phyloP scores from a whole-genome alignment of 306 rosid genomes.

The Crataegus laevigata region DNA sequence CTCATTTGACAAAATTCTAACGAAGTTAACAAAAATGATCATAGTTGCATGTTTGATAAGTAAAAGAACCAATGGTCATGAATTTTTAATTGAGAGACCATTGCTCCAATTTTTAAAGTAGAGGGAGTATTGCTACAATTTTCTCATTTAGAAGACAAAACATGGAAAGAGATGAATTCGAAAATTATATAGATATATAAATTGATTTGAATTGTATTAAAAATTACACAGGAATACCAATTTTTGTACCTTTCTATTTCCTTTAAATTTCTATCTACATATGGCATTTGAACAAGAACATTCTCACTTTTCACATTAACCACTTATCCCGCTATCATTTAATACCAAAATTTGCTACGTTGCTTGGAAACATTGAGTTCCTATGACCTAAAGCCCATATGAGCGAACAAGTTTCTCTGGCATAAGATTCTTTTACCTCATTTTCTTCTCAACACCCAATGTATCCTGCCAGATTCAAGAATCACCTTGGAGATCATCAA shows the following conservation, averaged over 20 bases:
- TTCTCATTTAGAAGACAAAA: neutral
- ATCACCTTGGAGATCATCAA: conserved; percentile 20
- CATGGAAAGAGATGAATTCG: neutral
- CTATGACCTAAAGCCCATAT: conserved; percentile 19
- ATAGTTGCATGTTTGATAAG: no score
- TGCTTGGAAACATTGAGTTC: conserved; percentile 38
- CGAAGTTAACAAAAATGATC: no score
- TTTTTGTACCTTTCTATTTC: conserved; percentile 15
- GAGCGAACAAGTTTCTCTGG: conserved; percentile 24
- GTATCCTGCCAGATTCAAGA: conserved; percentile 8
- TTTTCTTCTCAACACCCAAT: conserved; percentile 3
- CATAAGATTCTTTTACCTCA: conserved; percentile 24
- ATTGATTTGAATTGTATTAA: conserved; percentile 24
- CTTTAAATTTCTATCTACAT: conserved; percentile 36
- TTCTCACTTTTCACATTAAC: conserved; percentile 42
- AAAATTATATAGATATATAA: conserved; percentile 15
- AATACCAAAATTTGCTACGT: conserved; percentile 54
- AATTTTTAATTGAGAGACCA: no score
- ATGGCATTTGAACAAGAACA: conserved; percentile 20
- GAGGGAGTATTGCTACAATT: no score
- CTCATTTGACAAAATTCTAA: no score
- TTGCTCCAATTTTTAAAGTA: no score
- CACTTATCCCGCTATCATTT: conserved; percentile 48
- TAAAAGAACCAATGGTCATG: no score
- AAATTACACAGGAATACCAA: conserved; percentile 32